phyloP scores from a whole-genome alignment of 306 rosid species.

The Malus asiatica region DNA sequence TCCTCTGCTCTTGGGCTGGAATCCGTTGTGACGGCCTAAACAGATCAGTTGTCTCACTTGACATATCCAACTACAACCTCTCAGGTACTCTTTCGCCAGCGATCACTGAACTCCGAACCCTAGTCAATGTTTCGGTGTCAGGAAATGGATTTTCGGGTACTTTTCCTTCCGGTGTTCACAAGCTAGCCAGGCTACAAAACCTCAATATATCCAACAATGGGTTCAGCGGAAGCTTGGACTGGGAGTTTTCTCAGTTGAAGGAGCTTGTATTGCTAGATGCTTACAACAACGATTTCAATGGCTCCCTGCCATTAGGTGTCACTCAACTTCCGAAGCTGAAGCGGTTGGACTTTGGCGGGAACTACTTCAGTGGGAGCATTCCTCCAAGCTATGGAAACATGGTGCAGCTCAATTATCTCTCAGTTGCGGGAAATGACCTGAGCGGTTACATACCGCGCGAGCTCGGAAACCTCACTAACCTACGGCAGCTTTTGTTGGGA shows the following conservation, averaged over 20 bases:
- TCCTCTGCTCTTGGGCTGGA: conserved; percentile 74
- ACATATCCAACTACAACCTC: conserved; percentile 57
- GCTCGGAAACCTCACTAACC: conserved; percentile 56
- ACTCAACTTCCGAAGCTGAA: conserved; percentile 33
- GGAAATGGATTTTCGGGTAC: conserved; percentile 46
- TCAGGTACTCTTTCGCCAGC: conserved; percentile 59
- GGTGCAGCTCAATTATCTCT: conserved; percentile 43
- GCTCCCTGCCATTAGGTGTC: conserved; percentile 62
- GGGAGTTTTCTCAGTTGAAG: conserved; percentile 40
- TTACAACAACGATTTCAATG: conserved; percentile 63
- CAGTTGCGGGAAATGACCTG: conserved; percentile 82
- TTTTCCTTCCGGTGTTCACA: conserved; percentile 41
- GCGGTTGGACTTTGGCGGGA: conserved; percentile 70
- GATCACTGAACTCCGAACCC: conserved; percentile 42
- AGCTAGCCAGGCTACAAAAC: conserved; percentile 30
- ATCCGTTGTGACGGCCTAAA: conserved; percentile 46
- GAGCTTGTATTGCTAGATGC: conserved; percentile 55
- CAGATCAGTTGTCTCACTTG: conserved; percentile 48
- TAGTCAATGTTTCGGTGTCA: conserved; percentile 36
- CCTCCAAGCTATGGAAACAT: conserved; percentile 60
- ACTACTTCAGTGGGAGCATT: conserved; percentile 55
- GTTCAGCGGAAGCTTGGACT: conserved; percentile 52
- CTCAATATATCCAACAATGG: conserved; percentile 76
- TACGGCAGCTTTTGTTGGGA: conserved; percentile 61
- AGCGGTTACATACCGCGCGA: conserved; percentile 61